These are phyloP conservation scores for Lactifluus volemus DNA, from an alignment of 768 basidiomycete genomes.

Conservation along the genomic window DNA sequence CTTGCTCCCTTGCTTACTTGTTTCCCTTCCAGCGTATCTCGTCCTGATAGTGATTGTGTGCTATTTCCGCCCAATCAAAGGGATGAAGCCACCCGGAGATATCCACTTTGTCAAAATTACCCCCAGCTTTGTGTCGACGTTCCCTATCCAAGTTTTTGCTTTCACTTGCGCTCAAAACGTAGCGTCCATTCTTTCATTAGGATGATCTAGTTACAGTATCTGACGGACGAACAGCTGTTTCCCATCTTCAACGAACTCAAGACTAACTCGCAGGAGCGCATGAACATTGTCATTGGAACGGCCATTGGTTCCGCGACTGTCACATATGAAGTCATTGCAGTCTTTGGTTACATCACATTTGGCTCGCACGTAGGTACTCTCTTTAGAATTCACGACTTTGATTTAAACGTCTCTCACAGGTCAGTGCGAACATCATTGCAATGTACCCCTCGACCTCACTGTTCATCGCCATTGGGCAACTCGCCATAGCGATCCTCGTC, in stretches of 20 bases:
- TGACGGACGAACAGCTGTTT: slow-evolving; percentile 53
- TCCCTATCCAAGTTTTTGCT: slow-evolving; percentile 91
- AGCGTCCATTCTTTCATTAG: slow-evolving; percentile 22
- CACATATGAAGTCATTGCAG: slow-evolving; percentile 81
- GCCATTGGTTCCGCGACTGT: slow-evolving; percentile 80
- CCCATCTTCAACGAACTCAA: slow-evolving; percentile 89
- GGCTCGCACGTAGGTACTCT: slow-evolving; percentile 57
- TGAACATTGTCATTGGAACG: slow-evolving; percentile 81
- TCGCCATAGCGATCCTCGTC: slow-evolving; percentile 87
- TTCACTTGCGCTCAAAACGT: slow-evolving; percentile 94
- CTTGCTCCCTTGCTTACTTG: not conserved
- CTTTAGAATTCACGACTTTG: not conserved
- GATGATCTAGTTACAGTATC: not conserved
- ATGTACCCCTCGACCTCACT: slow-evolving; percentile 90
- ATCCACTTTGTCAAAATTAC: slow-evolving; percentile 66
- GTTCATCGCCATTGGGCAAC: slow-evolving; percentile 86
- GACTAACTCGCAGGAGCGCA: slow-evolving; percentile 66
- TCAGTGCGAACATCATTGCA: slow-evolving; percentile 87
- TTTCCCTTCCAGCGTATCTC: slow-evolving; percentile 49
- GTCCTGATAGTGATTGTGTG: slow-evolving; percentile 71
- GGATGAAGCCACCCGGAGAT: slow-evolving; percentile 55
- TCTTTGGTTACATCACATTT: slow-evolving; percentile 91
- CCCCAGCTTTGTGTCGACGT: slow-evolving; percentile 69
- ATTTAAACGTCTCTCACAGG: slow-evolving; percentile 32
- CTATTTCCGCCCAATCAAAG: slow-evolving; percentile 67